Evolutionary conservation across 2,329 filamentous ascomycete genomes (phyloP).

Genomic region (Scedosporium boydii): DNA sequence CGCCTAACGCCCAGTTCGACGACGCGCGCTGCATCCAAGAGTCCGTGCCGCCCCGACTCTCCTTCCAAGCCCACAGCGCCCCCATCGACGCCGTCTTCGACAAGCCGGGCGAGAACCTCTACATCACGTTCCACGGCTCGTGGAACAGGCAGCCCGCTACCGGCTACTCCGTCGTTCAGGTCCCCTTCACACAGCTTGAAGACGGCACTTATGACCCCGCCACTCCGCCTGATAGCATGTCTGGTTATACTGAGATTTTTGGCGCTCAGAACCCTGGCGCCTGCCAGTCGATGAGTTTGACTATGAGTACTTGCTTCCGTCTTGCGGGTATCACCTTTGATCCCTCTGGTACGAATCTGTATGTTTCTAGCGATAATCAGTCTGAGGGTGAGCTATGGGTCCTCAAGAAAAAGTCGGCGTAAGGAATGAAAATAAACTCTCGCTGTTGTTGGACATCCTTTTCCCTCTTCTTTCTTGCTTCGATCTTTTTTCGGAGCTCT

Average conservation of each 20-base stretch:
- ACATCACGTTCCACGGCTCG: conserved; percentile 51
- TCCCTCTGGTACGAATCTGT: conserved; percentile 11
- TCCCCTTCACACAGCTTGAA: conserved; percentile 20
- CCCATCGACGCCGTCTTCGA: conserved; percentile 54
- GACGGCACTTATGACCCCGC: conserved; percentile 20
- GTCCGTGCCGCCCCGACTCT: conserved; percentile 32
- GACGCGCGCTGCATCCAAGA: conserved; percentile 24
- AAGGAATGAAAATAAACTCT: not conserved
- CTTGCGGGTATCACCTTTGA: conserved; percentile 14
- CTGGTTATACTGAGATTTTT: conserved; percentile 21
- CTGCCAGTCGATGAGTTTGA: conserved; percentile 9
- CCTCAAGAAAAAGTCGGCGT: conserved; percentile 2
- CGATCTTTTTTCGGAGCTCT: no score
- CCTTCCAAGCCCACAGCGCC: conserved; percentile 50
- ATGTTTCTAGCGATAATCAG: conserved; percentile 15
- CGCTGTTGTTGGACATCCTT: no score
- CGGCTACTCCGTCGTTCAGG: conserved; percentile 26
- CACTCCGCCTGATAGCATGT: conserved; percentile 17
- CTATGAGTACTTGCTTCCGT: conserved; percentile 15
- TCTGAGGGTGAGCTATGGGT: conserved; percentile 16
- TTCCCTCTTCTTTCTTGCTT: not conserved
- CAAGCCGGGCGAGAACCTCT: conserved; percentile 36
- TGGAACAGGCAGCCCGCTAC: conserved; percentile 33
- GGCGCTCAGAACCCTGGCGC: conserved; percentile 20
- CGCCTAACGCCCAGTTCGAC: conserved; percentile 23